Percentiles rank a stretch among this genome's conserved stretches.
Evolutionary conservation across 257 asterid genomes (phyloP).

Genomic region (Solanum boliviense): DNA sequence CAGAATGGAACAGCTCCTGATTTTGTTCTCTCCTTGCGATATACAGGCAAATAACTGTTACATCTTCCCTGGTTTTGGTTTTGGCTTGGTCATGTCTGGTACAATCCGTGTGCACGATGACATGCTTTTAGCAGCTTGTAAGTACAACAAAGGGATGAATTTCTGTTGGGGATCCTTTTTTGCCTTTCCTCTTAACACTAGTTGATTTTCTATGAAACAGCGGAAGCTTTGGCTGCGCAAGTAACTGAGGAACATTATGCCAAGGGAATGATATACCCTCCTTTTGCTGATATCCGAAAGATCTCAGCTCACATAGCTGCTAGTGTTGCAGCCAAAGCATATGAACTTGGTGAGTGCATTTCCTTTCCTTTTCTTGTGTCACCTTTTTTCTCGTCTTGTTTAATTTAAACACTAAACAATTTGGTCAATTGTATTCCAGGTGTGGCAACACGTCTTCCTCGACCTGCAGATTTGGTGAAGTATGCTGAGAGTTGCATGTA

Average conservation of each 20-base stretch:
- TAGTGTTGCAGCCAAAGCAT: constrained; percentile 94
- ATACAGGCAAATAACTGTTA: constrained; percentile 93
- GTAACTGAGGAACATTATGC: constrained; percentile 82
- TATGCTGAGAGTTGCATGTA: constrained; percentile 98
- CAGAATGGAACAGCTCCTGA: not conserved
- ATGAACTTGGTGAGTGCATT: constrained; percentile 65
- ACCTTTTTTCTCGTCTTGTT: not conserved
- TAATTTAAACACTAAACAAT: not conserved
- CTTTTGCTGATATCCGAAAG: constrained; percentile 64
- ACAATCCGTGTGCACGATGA: constrained; percentile 94
- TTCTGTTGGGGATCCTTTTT: not conserved
- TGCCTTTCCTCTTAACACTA: not conserved
- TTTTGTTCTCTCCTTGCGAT: not conserved
- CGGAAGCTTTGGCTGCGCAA: constrained; percentile 93
- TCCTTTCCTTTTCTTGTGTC: not conserved
- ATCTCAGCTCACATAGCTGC: constrained; percentile 95
- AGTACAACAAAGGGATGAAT: constrained; percentile 13
- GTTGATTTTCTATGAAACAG: constrained; percentile 32
- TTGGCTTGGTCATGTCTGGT: constrained; percentile 91
- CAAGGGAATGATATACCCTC: constrained; percentile 93
- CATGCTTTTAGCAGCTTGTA: constrained; percentile 98
- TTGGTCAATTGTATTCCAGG: constrained; percentile 22
- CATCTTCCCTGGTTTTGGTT: constrained; percentile 92
- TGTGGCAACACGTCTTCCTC: constrained; percentile 87
- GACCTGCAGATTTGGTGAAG: constrained; percentile 72